A percentile compares a stretch with the other conserved stretches of the same genome.
phyloP scores from a whole-genome alignment of 495 filamentous ascomycete species.

The Penicillium ochrochloron region DNA sequence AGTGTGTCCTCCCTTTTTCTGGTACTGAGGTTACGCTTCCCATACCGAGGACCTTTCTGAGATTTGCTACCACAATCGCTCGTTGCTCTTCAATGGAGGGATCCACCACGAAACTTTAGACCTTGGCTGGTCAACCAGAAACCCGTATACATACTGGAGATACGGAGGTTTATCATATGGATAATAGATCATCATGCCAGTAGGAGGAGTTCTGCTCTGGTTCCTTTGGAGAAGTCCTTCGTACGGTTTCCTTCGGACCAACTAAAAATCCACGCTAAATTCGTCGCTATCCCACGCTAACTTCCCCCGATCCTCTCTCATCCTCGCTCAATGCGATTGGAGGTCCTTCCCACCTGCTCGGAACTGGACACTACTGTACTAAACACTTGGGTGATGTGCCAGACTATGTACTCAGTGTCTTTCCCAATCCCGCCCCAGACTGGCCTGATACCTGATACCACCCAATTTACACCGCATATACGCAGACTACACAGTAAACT shows the following conservation, averaged over 20 bases:
- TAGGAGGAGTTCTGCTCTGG: background rate
- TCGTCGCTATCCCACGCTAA: conserved; percentile 1
- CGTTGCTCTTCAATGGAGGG: background rate
- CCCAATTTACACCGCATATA: conserved; percentile 17
- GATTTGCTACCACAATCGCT: background rate
- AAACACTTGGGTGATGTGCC: conserved; percentile 14
- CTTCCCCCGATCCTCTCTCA: conserved; percentile 3
- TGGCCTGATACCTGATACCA: conserved; percentile 29
- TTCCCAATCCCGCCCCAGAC: conserved; percentile 36
- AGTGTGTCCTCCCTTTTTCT: conserved; percentile 15
- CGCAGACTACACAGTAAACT: too few species aligned
- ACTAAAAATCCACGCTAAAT: background rate
- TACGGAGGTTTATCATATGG: background rate
- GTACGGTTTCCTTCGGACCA: too few species aligned
- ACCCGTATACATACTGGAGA: background rate
- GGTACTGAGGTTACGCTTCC: conserved; percentile 1
- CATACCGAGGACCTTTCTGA: background rate
- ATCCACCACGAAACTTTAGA: background rate
- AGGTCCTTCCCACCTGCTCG: background rate
- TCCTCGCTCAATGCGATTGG: conserved; percentile 11
- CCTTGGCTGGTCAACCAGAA: background rate
- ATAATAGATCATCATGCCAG: too few species aligned
- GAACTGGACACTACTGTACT: conserved; percentile 11
- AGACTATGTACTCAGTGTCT: conserved; percentile 11
- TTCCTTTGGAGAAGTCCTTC: background rate